Percentiles rank a stretch among this genome's conserved stretches.
Conservation (phyloP, 306 rosid genomes). For the Neltuma alba region DNA sequence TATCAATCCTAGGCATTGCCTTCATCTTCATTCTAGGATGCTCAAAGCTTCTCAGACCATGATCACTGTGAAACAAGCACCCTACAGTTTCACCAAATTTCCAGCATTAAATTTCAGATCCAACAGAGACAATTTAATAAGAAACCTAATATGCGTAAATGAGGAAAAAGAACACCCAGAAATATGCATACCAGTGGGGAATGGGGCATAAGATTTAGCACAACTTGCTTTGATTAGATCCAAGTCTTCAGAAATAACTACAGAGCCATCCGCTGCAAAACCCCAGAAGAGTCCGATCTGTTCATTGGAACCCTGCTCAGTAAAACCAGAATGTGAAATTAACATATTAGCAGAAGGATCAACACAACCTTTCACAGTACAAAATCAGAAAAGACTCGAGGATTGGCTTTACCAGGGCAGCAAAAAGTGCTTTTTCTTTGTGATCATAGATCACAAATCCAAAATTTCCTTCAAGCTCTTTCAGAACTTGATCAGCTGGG, state of each 20-base stretch:
- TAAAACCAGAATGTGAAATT: constrained; percentile 4
- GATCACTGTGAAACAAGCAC: constrained; percentile 86
- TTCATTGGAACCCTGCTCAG: constrained; percentile 73
- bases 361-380: not conserved
- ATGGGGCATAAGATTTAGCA: constrained; percentile 94
- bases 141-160: not conserved
- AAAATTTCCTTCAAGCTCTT: constrained; percentile 82
- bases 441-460: constrained; percentile 77
- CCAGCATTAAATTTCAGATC: not conserved
- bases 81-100: constrained; percentile 52
- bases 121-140: not conserved
- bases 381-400: not conserved
- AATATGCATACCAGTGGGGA: constrained; percentile 70
- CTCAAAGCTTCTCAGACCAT: constrained; percentile 81
- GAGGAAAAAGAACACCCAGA: not conserved
- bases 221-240: constrained; percentile 75
- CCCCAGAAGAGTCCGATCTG: constrained; percentile 80
- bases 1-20: constrained; percentile 93
- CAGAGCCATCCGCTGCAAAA: constrained; percentile 77
- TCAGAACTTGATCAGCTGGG: constrained; percentile 95
- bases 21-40: constrained; percentile 88
- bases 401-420: constrained; percentile 58
- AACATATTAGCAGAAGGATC: not conserved
- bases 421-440: constrained; percentile 68
- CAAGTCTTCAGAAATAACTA: constrained; percentile 74